Conservation (phyloP, 2,329 filamentous ascomycete species). For the Sporothrix inflata region DNA sequence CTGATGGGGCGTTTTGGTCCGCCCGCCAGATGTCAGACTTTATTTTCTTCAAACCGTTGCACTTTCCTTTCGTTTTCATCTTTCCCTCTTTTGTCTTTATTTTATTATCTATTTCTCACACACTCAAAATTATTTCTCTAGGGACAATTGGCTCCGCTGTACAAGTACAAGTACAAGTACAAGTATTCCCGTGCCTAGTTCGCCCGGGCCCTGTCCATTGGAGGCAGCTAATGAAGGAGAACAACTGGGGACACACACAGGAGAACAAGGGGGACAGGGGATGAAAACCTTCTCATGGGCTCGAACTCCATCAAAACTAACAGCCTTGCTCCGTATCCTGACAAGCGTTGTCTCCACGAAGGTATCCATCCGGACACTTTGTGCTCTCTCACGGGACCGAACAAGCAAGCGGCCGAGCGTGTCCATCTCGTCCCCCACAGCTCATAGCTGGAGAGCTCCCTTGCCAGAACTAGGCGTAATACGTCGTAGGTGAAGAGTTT, state of each 20-base stretch:
- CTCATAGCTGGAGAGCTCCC: neutral
- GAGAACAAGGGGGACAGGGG: neutral
- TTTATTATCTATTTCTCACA: neutral
- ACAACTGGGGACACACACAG: neutral
- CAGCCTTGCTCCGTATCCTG: neutral
- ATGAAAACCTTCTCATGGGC: neutral
- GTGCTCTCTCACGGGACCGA: constrained; percentile 8
- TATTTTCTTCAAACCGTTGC: neutral
- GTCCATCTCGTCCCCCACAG: neutral
- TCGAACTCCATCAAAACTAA: neutral
- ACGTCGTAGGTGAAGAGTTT: neutral
- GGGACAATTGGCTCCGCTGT: neutral
- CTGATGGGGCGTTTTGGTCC: neutral
- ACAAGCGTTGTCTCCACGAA: constrained; percentile 8
- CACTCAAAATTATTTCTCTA: neutral
- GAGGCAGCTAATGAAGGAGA: neutral
- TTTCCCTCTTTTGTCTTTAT: neutral
- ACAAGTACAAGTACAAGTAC: too few species aligned
- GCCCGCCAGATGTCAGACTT: neutral
- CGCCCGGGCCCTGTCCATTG: neutral
- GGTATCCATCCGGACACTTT: constrained; percentile 5
- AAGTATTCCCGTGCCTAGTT: constrained; percentile 20
- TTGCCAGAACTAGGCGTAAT: too few species aligned
- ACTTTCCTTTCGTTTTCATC: neutral
- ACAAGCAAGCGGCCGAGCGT: neutral